A percentile compares a stretch with the other conserved stretches of the same genome.
Evolutionary conservation across 2,329 filamentous ascomycete genomes (phyloP).

Genomic region (Pyricularia grisea): DNA sequence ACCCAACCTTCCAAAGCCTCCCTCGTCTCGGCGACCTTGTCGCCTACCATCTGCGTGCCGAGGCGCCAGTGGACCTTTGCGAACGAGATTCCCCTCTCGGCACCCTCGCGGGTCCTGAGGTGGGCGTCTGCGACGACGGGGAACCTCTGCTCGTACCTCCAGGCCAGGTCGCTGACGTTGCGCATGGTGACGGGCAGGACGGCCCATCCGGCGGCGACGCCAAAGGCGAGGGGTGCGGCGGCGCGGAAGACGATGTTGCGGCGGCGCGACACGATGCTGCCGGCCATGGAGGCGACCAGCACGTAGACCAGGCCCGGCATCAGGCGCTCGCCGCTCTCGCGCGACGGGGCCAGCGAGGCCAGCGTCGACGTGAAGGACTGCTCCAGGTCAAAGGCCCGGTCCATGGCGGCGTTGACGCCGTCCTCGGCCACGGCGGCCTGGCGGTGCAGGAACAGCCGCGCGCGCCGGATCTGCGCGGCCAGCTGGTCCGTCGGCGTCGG

Average conservation of each 20-base stretch:
- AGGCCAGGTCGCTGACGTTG: slow-evolving; percentile 78
- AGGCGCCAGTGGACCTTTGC: slow-evolving; percentile 66
- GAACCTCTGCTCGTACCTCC: slow-evolving; percentile 87
- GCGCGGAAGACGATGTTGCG: slow-evolving; percentile 75
- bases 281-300: slow-evolving; percentile 88
- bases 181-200: slow-evolving; percentile 82
- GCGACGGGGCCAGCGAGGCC: slow-evolving; percentile 76
- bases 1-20: slow-evolving; percentile 83
- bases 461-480: slow-evolving; percentile 69
- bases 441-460: slow-evolving; percentile 70
- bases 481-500: slow-evolving; percentile 87
- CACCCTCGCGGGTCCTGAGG: slow-evolving; percentile 56
- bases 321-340: slow-evolving; percentile 77
- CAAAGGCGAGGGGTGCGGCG: slow-evolving; percentile 67
- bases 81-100: slow-evolving; percentile 61
- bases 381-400: slow-evolving; percentile 75
- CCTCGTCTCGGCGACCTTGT: slow-evolving; percentile 67
- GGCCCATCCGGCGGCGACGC: slow-evolving; percentile 72
- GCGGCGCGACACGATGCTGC: slow-evolving; percentile 82
- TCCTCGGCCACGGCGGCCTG: slow-evolving; percentile 70
- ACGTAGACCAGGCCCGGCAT: slow-evolving; percentile 90
- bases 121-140: slow-evolving; percentile 79
- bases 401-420: slow-evolving; percentile 72
- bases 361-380: slow-evolving; percentile 83
- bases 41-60: slow-evolving; percentile 64